These are phyloP conservation scores for Populus davidiana DNA, from an alignment of 345 rosid genomes.

Conservation along the genomic window DNA sequence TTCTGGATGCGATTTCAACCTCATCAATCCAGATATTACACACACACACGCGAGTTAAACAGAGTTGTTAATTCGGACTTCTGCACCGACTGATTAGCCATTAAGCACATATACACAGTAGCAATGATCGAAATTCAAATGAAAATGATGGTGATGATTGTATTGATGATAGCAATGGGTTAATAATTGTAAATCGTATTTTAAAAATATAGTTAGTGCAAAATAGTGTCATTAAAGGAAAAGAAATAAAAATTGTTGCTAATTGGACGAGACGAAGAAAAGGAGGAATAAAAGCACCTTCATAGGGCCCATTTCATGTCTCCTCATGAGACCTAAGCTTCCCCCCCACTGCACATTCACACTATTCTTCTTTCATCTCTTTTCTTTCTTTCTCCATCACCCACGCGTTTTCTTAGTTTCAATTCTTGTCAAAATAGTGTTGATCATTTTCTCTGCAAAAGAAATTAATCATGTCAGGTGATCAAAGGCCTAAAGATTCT, in stretches of 20 bases:
- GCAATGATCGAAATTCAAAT: conserved; percentile 22
- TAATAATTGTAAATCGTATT: conserved; percentile 1
- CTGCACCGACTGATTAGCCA: conserved; percentile 19
- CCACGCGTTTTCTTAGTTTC: background rate
- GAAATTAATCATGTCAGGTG: conserved; percentile 29
- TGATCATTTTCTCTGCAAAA: conserved; percentile 9
- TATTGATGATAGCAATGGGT: conserved; percentile 28
- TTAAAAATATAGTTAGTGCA: conserved; percentile 21
- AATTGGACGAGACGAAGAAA: conserved; percentile 25
- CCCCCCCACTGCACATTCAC: conserved; percentile 27
- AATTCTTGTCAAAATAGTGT: conserved; percentile 23
- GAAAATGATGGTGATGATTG: conserved; percentile 40
- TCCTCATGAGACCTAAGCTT: conserved; percentile 41
- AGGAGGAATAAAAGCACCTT: conserved; percentile 41
- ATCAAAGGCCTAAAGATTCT: conserved; percentile 26
- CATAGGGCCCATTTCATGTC: conserved; percentile 57
- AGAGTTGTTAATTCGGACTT: background rate
- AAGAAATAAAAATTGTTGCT: background rate
- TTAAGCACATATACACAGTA: background rate
- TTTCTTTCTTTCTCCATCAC: conserved; percentile 1
- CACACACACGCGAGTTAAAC: too few relatives aligned
- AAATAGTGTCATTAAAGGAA: conserved; percentile 15
- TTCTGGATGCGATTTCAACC: background rate
- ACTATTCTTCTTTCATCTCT: conserved; percentile 23
- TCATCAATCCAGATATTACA: background rate